Evolutionary conservation across 202 grass and related monocot genomes (phyloP), one percentile per base, ranked within the genome.

Genomic region (Panicum virgatum): DNA sequence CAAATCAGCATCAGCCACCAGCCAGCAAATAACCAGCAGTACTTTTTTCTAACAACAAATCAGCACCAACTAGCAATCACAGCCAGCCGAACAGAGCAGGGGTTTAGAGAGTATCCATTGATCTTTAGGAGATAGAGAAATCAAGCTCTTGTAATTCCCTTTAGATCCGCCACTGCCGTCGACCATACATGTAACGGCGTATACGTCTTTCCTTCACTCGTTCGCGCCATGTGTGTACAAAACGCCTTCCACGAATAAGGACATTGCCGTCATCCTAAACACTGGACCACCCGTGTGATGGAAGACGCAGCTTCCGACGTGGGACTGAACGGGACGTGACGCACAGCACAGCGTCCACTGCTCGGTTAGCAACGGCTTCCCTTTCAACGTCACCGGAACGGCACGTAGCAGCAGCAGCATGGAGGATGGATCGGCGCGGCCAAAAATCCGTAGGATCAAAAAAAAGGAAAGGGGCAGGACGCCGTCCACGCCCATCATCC

Each of bases 211-310:
- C n/a, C n/a, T n/a, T n/a, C n/a, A n/a, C n/a, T n/a, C n/a, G n/a
- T n/a, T n/a, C n/a, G n/a, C n/a, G n/a, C n/a, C n/a, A n/a, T n/a
- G n/a, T 62, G 40, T 47, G 36, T 14, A 12, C 18, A 16, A 64
- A 64, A 62, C 26, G 59, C 20, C 60, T 56, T 56, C 3, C 51
- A 37, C 61, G 29, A 23, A 66, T 26, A 63, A 37, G 59, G 76
- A 36, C 60, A 30, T 51, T 65, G 59, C 60, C 44, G 61, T 37
- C 76, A 38, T 66, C 44, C 34, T 43, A 47, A 2, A 54, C 5
- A 25, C 34, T 15, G 56, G 75, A 65, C 66, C 83, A 73, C 67
- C 67, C 66, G 73, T 39, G 83, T 79, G 66, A 44, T 18, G 56
- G 56, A 42, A 54, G 46, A 36, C 26, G n/a, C 66, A 34, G 18